These are phyloP conservation scores for Aspergillus terreus DNA, from an alignment of 2,329 filamentous ascomycete genomes.

Conservation along the genomic window DNA sequence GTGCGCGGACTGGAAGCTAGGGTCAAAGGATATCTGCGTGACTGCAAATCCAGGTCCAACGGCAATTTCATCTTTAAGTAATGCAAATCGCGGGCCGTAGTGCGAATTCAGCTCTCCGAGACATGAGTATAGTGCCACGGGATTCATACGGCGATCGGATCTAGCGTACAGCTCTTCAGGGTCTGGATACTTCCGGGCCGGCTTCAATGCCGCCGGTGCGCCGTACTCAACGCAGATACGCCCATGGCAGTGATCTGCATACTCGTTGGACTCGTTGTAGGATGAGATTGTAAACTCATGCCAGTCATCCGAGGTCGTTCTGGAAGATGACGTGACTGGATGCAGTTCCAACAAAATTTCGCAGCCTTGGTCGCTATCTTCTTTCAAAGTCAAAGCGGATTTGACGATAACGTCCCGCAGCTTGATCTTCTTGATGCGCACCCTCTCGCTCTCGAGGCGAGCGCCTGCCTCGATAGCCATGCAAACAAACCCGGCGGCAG, in stretches of 20 bases:
- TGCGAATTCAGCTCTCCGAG: not conserved
- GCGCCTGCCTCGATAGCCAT: constrained; percentile 3
- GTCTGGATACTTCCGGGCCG: not conserved
- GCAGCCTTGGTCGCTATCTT: not conserved
- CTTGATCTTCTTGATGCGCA: not conserved
- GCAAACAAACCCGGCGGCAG: constrained; percentile 1
- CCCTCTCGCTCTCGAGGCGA: not conserved
- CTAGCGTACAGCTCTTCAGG: not conserved
- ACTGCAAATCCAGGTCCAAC: not conserved
- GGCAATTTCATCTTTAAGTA: not conserved
- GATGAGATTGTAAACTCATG: not conserved
- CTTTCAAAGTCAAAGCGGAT: not conserved
- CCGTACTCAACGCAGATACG: not conserved
- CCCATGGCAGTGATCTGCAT: not conserved
- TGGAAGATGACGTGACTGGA: not conserved
- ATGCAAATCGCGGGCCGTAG: not conserved
- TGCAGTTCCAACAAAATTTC: not conserved
- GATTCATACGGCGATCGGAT: not conserved
- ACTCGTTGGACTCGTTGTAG: not conserved
- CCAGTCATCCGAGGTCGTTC: not conserved
- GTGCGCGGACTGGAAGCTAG: not conserved
- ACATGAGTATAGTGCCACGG: not conserved
- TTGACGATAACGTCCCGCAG: not conserved
- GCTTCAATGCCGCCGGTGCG: not conserved
- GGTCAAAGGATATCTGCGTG: not conserved